Base-by-base conservation (phyloP, 1,139 yeast genomes). In the Yamadazyma atmosphaerica region DNA sequence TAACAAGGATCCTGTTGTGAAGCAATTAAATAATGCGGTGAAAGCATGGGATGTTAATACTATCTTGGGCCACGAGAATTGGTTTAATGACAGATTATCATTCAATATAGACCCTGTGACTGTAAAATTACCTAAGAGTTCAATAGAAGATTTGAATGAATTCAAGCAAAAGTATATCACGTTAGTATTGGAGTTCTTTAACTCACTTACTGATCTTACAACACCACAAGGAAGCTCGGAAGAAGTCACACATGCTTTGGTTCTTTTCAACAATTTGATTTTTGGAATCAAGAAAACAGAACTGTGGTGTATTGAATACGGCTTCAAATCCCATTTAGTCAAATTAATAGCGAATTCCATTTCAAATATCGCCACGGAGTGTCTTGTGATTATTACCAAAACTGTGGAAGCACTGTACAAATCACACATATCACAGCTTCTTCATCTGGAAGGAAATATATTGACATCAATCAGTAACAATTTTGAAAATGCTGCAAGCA, bases 11-110 rank as follows among this genome's bases (percentile, higher is more conserved):
- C 59, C 52, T 6, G 50, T 65, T 23, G 33, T 46, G 3, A 47
- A 50, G 29, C 43, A 39, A 3, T 49, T 68, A 19, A 40, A 41
- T 9, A 43, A 44, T 7, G 45, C 46, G 9, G 52, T 63, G 2
- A 45, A 48, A 24, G 44, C 55, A 1, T 68, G 74, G 74, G 50
- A 51, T 9, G 54, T 62, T 1, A 45, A 56, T 1, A 55, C 54
- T 12, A 39, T 61, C 17, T 44, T 66, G 32, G 69, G 71, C 2
- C 60, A 56, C 40, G 54, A 54, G 32, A 47, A 56, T 38, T 63
- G 72, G 72, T 47, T 63, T 27, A 56, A 54, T 6, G 53, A 49
- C 4, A 30, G 30, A 4, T 40, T 56, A 5, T 40, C 38, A 11
- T 51, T 58, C 19, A 40, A 41, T 24, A 37, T 35, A 10, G 47